Percentiles rank a stretch among this genome's conserved stretches.
These are phyloP conservation scores for Cladosporium sp. DNA, from an alignment of 2,329 filamentous ascomycete species.

Conservation along the genomic window DNA sequence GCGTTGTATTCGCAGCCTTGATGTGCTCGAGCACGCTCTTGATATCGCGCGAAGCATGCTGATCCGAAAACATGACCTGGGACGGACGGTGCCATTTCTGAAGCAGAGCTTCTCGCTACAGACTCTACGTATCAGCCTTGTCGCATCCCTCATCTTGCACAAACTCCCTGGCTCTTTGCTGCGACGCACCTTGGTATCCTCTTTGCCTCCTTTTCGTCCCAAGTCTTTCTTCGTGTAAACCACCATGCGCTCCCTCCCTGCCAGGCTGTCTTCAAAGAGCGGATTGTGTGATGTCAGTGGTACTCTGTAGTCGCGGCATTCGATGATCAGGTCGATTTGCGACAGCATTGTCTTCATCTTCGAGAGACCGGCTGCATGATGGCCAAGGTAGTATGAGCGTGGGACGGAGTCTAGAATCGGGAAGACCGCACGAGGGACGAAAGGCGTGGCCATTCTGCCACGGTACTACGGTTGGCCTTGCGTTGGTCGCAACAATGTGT, in stretches of 20 bases:
- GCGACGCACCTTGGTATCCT: slow-evolving; percentile 27
- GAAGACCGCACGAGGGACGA: slow-evolving; percentile 72
- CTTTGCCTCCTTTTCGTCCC: slow-evolving; percentile 42
- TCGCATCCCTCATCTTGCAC: not conserved
- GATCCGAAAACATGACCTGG: slow-evolving; percentile 50
- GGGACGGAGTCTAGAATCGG: slow-evolving; percentile 70
- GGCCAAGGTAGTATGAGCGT: slow-evolving; percentile 90
- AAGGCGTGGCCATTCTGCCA: slow-evolving; percentile 41
- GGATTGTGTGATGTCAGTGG: slow-evolving; percentile 89
- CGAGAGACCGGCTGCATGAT: slow-evolving; percentile 76
- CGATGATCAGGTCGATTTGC: slow-evolving; percentile 81
- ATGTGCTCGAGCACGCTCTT: slow-evolving; percentile 48
- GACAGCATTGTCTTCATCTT: slow-evolving; percentile 80
- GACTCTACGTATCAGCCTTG: slow-evolving; percentile 28
- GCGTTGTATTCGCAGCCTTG: slow-evolving; percentile 45
- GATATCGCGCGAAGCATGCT: slow-evolving; percentile 41
- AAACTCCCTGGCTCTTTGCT: slow-evolving; percentile 14
- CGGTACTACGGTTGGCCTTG: not conserved
- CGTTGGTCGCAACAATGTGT: slow-evolving; percentile 11
- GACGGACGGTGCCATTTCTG: slow-evolving; percentile 51
- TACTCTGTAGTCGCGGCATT: slow-evolving; percentile 90
- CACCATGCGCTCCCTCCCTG: slow-evolving; percentile 69
- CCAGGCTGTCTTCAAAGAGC: slow-evolving; percentile 73
- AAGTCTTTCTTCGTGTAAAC: slow-evolving; percentile 91
- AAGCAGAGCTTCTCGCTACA: slow-evolving; percentile 46